These are phyloP conservation scores for Trichoderma oligosporum DNA, from an alignment of 2,329 filamentous ascomycete species.

Conservation along the genomic window DNA sequence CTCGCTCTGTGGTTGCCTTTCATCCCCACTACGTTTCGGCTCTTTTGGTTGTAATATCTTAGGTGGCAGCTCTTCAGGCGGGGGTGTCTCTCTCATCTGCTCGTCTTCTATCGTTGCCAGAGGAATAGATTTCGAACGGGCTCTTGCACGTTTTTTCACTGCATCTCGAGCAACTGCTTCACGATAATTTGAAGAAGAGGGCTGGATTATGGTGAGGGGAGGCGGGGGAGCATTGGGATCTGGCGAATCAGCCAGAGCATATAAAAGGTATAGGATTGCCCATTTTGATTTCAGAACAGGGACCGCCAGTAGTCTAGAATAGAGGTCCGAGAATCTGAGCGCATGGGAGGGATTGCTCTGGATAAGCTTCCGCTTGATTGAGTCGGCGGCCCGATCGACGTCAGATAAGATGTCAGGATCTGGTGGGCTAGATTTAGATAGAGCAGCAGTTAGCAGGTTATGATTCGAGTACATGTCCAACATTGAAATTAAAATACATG, in stretches of 20 bases:
- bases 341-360: conserved; percentile 75
- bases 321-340: conserved; percentile 82
- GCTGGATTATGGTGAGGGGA: conserved; percentile 43
- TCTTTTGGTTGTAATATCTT: conserved; percentile 41
- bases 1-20: conserved; percentile 31
- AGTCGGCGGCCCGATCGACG: conserved; percentile 85
- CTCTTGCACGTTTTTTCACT: conserved; percentile 37
- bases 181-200: conserved; percentile 37
- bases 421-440: conserved; percentile 40
- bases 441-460: not conserved
- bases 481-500: not conserved
- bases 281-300: conserved; percentile 94
- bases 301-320: conserved; percentile 82
- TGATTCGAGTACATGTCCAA: not conserved
- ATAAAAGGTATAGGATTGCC: conserved; percentile 89
- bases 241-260: conserved; percentile 71
- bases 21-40: conserved; percentile 36
- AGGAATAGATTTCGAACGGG: conserved; percentile 37
- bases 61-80: conserved; percentile 46
- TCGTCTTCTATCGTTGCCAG: conserved; percentile 44
- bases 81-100: conserved; percentile 51
- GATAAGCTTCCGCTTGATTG: conserved; percentile 85
- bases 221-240: conserved; percentile 51
- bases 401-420: conserved; percentile 61
- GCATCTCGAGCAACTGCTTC: conserved; percentile 38